Percentiles rank a stretch among this genome's conserved stretches.
These are phyloP conservation scores for Ceratonia siliqua DNA, from an alignment of 306 rosid species.

Conservation along the genomic window DNA sequence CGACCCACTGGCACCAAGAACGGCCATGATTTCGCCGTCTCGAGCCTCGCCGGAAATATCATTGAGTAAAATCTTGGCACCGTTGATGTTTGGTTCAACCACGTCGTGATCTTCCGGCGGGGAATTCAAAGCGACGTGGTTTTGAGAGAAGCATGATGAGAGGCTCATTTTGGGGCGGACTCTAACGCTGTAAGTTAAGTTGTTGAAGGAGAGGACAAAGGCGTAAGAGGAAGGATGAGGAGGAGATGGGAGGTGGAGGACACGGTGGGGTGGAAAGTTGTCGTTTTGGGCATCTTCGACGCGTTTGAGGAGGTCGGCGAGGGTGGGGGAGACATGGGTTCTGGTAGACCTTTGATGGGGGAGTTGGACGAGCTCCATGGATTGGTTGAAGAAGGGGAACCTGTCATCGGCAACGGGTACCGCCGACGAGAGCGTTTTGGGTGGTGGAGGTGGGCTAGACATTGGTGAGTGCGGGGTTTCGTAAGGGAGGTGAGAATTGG, in stretches of 20 bases:
- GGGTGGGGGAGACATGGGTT: constrained; percentile 44
- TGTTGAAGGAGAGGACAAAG: constrained; percentile 66
- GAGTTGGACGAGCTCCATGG: constrained; percentile 55
- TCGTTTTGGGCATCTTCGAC: constrained; percentile 65
- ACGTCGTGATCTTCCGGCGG: neutral
- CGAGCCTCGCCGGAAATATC: constrained; percentile 83
- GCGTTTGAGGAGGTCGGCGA: constrained; percentile 70
- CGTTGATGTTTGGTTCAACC: neutral
- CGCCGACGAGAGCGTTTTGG: constrained; percentile 28
- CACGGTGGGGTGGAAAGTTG: constrained; percentile 30
- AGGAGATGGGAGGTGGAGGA: constrained; percentile 19
- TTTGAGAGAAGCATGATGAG: constrained; percentile 24
- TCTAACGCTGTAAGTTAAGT: constrained; percentile 70
- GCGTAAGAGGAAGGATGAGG: constrained; percentile 45
- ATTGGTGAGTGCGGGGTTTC: neutral
- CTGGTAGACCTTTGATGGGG: constrained; percentile 2
- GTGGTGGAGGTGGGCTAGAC: constrained; percentile 17
- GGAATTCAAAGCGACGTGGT: neutral
- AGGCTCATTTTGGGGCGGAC: constrained; percentile 44
- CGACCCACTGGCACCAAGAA: constrained; percentile 91
- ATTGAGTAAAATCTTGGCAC: constrained; percentile 58
- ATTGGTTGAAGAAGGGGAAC: constrained; percentile 46
- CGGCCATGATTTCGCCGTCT: constrained; percentile 93
- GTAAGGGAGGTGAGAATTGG: neutral
- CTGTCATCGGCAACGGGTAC: constrained; percentile 4